Evolutionary conservation across 495 filamentous ascomycete genomes (phyloP), one percentile per base, ranked within the genome.

Genomic region (Xylaria acuta): DNA sequence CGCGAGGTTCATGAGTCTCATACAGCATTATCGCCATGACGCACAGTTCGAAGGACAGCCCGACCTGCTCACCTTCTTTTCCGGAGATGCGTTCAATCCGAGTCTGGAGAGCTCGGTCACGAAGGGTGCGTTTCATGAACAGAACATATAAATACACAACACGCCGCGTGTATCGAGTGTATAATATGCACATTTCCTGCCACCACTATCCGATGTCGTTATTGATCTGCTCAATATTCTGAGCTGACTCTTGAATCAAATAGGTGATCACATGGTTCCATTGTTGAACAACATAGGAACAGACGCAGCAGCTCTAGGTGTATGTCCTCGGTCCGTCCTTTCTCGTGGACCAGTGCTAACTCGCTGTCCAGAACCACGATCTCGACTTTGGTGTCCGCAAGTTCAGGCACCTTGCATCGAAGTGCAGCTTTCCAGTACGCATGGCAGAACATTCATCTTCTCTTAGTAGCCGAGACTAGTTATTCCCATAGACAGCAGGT

Each of bases 21-120:
- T 88, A 49, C 90, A 93, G 59, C 82, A 93, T 79, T 97, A 97
- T 80, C 88, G 90, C 27, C 81, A 84, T 3, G 82, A 87, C 62
- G 78, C 86, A 16, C 81, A 80, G 27, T 96, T 88, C 77, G 76
- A 82, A 27, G 86, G 80, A 9, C 91, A 92, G 73, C 85, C 93
- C 6, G 80, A 87, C 20, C 82, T 94, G 14, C 79, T 97, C 11
- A 95, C 93, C 8, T 85, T 97, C 73, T 97, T 97, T 82, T 96
- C 93, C 11, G 94, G 94, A 45, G 94, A 97, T 87, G 93, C 91
- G 4, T 97, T 94, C 82, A 97, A 97, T 78, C 94, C 94, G 0
- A 93, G 91, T 72, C 80, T 97, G 62, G 94, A 97, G 80, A 93
- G 90, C 72, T 91, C 91, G 9, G 88, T 97, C 5, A 97, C 94